Conservation (phyloP, 2,329 filamentous ascomycete genomes). For the Zarea fungicola region DNA sequence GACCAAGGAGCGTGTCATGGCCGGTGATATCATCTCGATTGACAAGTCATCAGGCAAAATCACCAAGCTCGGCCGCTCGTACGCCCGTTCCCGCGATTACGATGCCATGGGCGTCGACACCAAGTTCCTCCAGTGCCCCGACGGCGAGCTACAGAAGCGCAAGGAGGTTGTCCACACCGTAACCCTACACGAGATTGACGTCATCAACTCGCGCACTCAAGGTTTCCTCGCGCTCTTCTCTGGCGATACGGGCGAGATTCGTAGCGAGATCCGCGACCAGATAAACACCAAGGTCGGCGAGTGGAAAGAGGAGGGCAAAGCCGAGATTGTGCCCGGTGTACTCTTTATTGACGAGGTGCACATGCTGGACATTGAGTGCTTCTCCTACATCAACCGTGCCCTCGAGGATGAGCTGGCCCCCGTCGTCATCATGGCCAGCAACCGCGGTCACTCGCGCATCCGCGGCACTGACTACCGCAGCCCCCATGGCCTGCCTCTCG, state of each 20-base stretch:
- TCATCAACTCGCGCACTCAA: conserved; percentile 98
- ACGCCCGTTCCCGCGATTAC: conserved; percentile 92
- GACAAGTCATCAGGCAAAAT: conserved; percentile 99
- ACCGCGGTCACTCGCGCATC: conserved; percentile 86
- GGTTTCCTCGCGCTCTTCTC: conserved; percentile 96
- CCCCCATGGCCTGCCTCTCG: conserved; percentile 88
- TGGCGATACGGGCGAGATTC: conserved; percentile 94
- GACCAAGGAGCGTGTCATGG: conserved; percentile 99
- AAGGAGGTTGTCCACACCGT: conserved; percentile 97
- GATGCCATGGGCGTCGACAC: conserved; percentile 98
- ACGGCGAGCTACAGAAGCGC: conserved; percentile 94
- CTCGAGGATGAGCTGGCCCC: conserved; percentile 92
- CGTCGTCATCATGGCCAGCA: conserved; percentile 99
- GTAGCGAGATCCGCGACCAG: conserved; percentile 94
- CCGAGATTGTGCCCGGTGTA: conserved; percentile 93
- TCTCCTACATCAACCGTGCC: conserved; percentile 96
- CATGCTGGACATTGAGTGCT: conserved; percentile 99
- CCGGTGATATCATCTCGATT: conserved; percentile 95
- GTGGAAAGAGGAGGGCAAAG: conserved; percentile 99
- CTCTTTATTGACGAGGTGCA: conserved; percentile 99
- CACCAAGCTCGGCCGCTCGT: conserved; percentile 91
- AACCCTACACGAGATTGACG: conserved; percentile 94
- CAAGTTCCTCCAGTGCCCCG: conserved; percentile 95
- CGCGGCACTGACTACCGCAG: conserved; percentile 89
- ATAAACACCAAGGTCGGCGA: conserved; percentile 99